Base-by-base conservation (phyloP, 1,284 basidiomycete genomes). In the Microbotryum saponariae region DNA sequence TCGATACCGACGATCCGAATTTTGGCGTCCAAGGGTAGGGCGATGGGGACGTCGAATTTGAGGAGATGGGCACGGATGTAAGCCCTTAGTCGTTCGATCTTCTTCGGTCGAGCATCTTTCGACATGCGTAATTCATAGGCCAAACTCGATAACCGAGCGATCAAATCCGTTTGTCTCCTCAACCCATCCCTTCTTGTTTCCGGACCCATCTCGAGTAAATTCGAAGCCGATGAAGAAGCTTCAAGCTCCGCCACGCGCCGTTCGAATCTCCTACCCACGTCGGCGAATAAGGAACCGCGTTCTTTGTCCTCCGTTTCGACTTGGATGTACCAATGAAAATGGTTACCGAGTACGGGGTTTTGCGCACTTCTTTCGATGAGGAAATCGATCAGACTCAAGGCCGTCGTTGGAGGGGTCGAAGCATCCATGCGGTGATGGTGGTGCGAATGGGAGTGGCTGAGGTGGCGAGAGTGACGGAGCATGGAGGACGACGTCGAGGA, bases 251-350 rank as follows among this genome's bases (percentile, higher is more conserved):
- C 78, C 47, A 96, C 83, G 74, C 87, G 86, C 69, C 83, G 84
- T 82, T 91, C 86, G 73, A 91, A 97, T 62, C 86, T 87, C 76
- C 83, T 89, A 12, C 89, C 88, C 2, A 98, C 89, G 55, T 86
- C 82, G 2, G 85, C 88, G 73, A 92, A 99, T 85, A 97, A 89
- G 78, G 89, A 89, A 3, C 89, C 89, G 73, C 88, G 84, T 29
- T 85, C 78, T 57, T 85, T 84, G 73, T 92, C 90, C 29, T 85
- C 77, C 51, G 87, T 86, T 75, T 98, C 96, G 4, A 98, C 94
- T 82, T 91, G 90, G 58, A 98, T 83, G 72, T 98, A 99, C 96
- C 96, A 98, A 74, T 96, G 88, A 63, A 98, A 81, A 31, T 89
- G 83, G 72, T 97, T 97, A 0, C 92, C 94, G 1, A 98, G 79